Percentiles rank a stretch among this genome's conserved stretches.
These are phyloP conservation scores for Penicillium sp. DNA, from an alignment of 2,329 filamentous ascomycete genomes.

Conservation along the genomic window DNA sequence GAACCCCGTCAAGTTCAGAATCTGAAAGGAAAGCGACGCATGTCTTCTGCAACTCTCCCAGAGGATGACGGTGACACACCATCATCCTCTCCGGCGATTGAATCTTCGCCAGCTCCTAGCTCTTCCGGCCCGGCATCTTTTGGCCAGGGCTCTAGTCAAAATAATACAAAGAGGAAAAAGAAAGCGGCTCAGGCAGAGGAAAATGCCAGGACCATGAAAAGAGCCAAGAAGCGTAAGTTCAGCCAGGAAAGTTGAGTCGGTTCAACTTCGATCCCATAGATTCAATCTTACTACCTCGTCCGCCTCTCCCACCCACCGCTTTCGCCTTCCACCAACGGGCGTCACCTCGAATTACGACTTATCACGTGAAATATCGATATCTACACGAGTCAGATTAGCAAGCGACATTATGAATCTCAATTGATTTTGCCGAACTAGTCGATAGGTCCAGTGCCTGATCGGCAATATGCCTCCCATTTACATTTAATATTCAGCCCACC, in stretches of 20 bases:
- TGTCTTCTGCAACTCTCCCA: not conserved
- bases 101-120: not conserved
- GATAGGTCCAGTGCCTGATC: not conserved
- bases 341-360: not conserved
- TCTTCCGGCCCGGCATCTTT: not conserved
- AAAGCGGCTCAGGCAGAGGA: not conserved
- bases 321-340: not conserved
- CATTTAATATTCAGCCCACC: not conserved
- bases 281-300: not conserved
- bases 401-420: not conserved
- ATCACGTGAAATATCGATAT: not conserved
- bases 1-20: not conserved
- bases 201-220: not conserved
- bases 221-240: conserved; percentile 3
- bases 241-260: not conserved
- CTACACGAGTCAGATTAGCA: too few relatives aligned
- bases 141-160: conserved; percentile 1
- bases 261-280: not conserved
- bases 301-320: not conserved
- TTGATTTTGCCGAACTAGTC: not conserved
- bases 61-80: not conserved
- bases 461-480: not conserved
- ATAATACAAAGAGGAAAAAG: conserved; percentile 19
- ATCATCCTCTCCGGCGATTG: not conserved
- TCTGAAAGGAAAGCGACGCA: not conserved